Evolutionary conservation across 192 early-diverging fungal genomes (phyloP), one percentile per base, ranked within the genome.

Genomic region (Linderina pennispora): DNA sequence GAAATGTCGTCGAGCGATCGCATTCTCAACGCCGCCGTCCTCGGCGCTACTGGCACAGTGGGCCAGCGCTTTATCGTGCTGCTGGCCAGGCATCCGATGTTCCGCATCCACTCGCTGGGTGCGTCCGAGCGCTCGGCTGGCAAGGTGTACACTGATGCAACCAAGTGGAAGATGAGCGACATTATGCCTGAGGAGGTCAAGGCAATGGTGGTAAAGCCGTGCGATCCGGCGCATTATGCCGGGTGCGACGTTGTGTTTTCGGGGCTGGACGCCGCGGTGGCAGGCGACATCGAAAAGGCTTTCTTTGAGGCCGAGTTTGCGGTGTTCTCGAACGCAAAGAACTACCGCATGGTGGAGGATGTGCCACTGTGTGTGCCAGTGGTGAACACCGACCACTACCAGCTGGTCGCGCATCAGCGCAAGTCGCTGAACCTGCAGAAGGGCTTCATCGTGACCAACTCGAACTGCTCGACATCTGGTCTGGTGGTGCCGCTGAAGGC

Each of bases 391-490:
- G 75, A 81, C 23, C 95, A 98, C 62, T 86, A 95, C 60, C 83
- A 86, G 45, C 55, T 92, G 23, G 73, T 96, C 43, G 46, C 79
- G 16, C 76, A 82, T 50, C 92, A 94, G 70, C 80, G 89, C 13
- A 48, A 33, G 3, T 39, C 53, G 2, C 65, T 75, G 41, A 76
- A 79, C 19, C 64, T 79, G 34, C 68, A 75, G 41, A 81, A 80
- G 62, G 95, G 95, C 32, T 92, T 95, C 62, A 62, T 98, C 17
- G 81, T 96, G 42, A 97, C 96, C 18, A 98, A 97, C 76, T 88
- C 93, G 36, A 98, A 98, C 76, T 98, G 96, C 74, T 94, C 96
- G n/a, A 92, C 96, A 35, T 90, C 96, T 3, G 96, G 96, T 17
- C 79, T 98, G 24, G 93, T 94, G 11, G 90, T 94, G 43, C 82